Base-by-base conservation (phyloP, 2,329 filamentous ascomycete genomes). In the Xylaria sp. region DNA sequence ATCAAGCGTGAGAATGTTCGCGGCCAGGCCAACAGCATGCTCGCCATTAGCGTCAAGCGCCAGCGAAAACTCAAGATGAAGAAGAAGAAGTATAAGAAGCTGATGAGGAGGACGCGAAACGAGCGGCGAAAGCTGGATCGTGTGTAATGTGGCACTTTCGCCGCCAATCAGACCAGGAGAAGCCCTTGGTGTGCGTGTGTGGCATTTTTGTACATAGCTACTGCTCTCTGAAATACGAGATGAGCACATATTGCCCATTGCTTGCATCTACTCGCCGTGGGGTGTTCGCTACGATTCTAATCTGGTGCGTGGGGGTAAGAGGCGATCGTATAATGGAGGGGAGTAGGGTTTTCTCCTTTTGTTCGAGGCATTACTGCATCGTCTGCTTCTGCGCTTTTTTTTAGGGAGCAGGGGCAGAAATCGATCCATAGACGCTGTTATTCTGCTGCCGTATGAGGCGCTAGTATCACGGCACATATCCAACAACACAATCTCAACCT, bases 81-180 rank as follows among this genome's bases (percentile, higher is more conserved):
- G 91, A 99, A 98, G 87, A 94, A 98, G 86, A 99, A 99, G 88
- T 97, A 97, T 80, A 98, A 97, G 93, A 99, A 99, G 87, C 83
- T 98, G 70, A 93, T 97, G 91, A 91, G 90, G 84, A 86, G 88
- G 78, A 97, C 94, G 73, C 87, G 94, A 76, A 94, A 92, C 75
- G 78, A 93, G 81, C 89, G 94, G 75, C 88, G 93, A 75, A 96
- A 93, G 82, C 82, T 95, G 72, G 92, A 90, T 72, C 85, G 88
- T 73, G 80, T 85, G 66, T 87, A 81, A 78, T 63, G 46, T 59
- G 57, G 13, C 21, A 15, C 11, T 35, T 17, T 46, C 35, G 23
- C 27, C 21, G 19, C 31, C 43, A 27, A 21, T 33, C 38, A 23
- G n/a, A 27, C 47, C 46, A 31, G 25, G 31, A 19, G 44, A 46